Percentiles rank a stretch among this genome's conserved stretches.
phyloP scores from a whole-genome alignment of 306 rosid genomes.

The Castanospermum australe region DNA sequence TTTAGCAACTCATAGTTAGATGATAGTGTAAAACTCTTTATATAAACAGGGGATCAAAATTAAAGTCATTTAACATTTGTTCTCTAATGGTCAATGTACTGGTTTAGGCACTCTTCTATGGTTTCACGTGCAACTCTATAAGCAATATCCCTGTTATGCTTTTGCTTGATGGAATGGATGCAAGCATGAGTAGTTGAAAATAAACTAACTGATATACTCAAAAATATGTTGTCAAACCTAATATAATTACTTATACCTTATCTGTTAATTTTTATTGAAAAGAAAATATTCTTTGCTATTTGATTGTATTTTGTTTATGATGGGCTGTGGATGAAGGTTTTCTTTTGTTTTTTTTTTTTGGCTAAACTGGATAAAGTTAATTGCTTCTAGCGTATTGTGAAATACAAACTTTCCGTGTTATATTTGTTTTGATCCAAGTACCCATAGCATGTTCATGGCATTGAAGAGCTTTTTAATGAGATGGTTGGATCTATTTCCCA shows the following conservation, averaged over 20 bases:
- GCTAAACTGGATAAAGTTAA: background rate
- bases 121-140: background rate
- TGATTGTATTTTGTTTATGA: slow-evolving; percentile 2
- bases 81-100: background rate
- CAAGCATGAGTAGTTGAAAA: slow-evolving; percentile 2
- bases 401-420: background rate
- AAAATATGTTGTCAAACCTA: background rate
- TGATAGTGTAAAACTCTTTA: no score
- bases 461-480: slow-evolving; percentile 16
- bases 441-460: background rate
- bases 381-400: background rate
- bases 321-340: background rate
- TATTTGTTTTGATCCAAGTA: slow-evolving; percentile 17
- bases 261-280: background rate
- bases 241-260: background rate
- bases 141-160: background rate
- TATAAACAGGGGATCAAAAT: no score
- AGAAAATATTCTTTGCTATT: slow-evolving; percentile 2
- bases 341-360: background rate
- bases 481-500: background rate
- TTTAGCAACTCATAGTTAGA: no score
- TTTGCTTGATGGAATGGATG: slow-evolving; percentile 5
- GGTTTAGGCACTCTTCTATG: background rate
- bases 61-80: background rate
- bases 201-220: background rate